Evolutionary conservation across 208 protist species (phyloP), one percentile per base, ranked within the genome.

Genomic region (Leishmania guyanensis): DNA sequence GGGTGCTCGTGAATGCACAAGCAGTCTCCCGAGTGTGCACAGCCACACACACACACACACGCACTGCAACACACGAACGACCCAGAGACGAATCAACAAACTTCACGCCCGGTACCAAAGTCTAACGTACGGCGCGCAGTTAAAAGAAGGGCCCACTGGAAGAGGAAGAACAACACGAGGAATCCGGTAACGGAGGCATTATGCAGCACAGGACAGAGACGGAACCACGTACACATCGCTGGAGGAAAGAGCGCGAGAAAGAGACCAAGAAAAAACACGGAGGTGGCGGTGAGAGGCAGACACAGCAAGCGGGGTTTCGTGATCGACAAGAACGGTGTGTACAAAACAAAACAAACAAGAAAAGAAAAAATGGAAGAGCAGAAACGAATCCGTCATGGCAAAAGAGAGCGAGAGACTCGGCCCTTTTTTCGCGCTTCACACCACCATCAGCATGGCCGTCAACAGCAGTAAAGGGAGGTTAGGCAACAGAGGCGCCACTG

Each of bases 361-460:
- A 66, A 64, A 81, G 58, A 60, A 76, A 22, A 20, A 56, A 54
- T 14, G 33, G 48, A 70, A 68, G 68, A 53, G 22, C 39, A 75
- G 46, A 33, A 50, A 56, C n/a, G 72, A 76, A 76, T 48, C 5
- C 4, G 48, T 9, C 22, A 75, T 36, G 39, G n/a, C 0, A 33
- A 36, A 75, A 62, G 72, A 58, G 17, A 48, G 33, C 29, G 53
- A 22, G 33, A 20, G 12, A 33, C 68, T 53, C n/a, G 64, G 6
- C n/a, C 53, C 48, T 53, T 3, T 53, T 73, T 22, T n/a, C 22
- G 22, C 14, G 9, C 36, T 8, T 1, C 12, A n/a, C 39, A 10
- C 66, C 14, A 48, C 39, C 66, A 56, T 39, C 26, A 56, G 20
- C 48, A 29, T 46, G 51, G 51, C 9, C 36, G 33, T 12, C 29